Evolutionary conservation across 768 basidiomycete species (phyloP).

Genomic region (Boletus reticulatus): DNA sequence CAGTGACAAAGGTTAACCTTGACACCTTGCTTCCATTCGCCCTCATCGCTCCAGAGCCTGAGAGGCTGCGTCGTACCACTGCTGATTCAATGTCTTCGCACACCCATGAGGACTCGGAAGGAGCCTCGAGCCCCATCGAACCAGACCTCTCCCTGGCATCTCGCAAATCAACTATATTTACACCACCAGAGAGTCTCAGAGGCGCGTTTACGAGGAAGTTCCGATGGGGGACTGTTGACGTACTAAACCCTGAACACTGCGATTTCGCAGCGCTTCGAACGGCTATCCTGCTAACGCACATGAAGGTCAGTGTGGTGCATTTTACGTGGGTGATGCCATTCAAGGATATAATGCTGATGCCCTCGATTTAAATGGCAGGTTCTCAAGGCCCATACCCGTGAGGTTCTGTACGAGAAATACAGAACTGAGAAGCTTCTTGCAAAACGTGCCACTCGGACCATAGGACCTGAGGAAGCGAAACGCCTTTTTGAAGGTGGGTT

Average conservation of each 20-base stretch:
- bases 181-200: slow-evolving; percentile 64
- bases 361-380: slow-evolving; percentile 43
- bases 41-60: slow-evolving; percentile 67
- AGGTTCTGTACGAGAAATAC: slow-evolving; percentile 91
- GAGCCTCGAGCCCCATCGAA: slow-evolving; percentile 21
- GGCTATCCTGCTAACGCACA: slow-evolving; percentile 78
- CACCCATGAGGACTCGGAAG: slow-evolving; percentile 17
- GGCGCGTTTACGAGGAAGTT: slow-evolving; percentile 78
- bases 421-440: slow-evolving; percentile 89
- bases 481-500: slow-evolving; percentile 68
- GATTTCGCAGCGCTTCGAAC: slow-evolving; percentile 86
- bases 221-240: slow-evolving; percentile 87
- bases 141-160: slow-evolving; percentile 38
- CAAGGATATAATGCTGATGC: slow-evolving; percentile 5
- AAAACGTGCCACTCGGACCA: slow-evolving; percentile 76
- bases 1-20: slow-evolving; percentile 61
- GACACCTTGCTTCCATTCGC: slow-evolving; percentile 70
- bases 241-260: slow-evolving; percentile 81
- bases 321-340: slow-evolving; percentile 21
- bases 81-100: slow-evolving; percentile 20
- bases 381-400: slow-evolving; percentile 79
- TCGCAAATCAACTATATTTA: slow-evolving; percentile 32
- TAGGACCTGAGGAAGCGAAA: slow-evolving; percentile 71
- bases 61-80: slow-evolving; percentile 9
- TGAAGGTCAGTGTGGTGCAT: slow-evolving; percentile 56